Evolutionary conservation across 1,284 basidiomycete species (phyloP).

Genomic region (Athelia psychrophila): DNA sequence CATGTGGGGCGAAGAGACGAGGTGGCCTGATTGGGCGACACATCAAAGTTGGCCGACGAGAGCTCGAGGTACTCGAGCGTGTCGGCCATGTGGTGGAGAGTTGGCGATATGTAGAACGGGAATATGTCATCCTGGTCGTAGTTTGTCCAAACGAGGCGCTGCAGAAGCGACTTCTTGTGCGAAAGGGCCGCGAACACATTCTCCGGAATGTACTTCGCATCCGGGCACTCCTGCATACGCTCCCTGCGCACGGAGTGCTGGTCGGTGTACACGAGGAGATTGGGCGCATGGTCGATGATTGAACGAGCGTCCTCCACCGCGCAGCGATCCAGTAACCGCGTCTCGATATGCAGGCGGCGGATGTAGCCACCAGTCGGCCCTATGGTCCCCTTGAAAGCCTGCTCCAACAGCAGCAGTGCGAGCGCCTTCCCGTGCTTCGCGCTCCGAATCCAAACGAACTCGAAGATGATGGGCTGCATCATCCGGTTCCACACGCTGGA

Average conservation of each 20-base stretch:
- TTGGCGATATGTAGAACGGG: slow-evolving; percentile 52
- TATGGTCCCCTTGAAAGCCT: slow-evolving; percentile 32
- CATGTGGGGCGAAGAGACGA: background rate
- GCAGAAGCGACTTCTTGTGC: slow-evolving; percentile 47
- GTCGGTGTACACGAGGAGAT: slow-evolving; percentile 59
- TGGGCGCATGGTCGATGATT: slow-evolving; percentile 61
- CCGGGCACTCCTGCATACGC: slow-evolving; percentile 38
- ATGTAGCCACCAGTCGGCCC: slow-evolving; percentile 52
- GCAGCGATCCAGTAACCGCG: slow-evolving; percentile 63
- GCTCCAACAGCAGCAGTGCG: slow-evolving; percentile 50
- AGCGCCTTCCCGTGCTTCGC: slow-evolving; percentile 56
- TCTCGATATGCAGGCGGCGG: slow-evolving; percentile 65
- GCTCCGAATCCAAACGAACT: slow-evolving; percentile 65
- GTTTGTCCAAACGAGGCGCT: slow-evolving; percentile 64
- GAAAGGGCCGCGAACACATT: slow-evolving; percentile 56
- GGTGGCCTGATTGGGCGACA: slow-evolving; percentile 13
- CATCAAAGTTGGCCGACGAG: slow-evolving; percentile 33
- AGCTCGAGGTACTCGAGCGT: slow-evolving; percentile 48
- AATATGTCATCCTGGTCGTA: slow-evolving; percentile 64
- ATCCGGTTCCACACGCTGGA: slow-evolving; percentile 52
- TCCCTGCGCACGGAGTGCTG: slow-evolving; percentile 58
- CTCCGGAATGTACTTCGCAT: slow-evolving; percentile 46
- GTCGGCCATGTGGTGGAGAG: slow-evolving; percentile 47
- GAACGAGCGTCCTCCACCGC: slow-evolving; percentile 59
- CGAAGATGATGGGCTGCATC: slow-evolving; percentile 53